Evolutionary conservation across 192 early-diverging fungal genomes (phyloP), one percentile per base, ranked within the genome.

Genomic region (Chytriomyces confervae): DNA sequence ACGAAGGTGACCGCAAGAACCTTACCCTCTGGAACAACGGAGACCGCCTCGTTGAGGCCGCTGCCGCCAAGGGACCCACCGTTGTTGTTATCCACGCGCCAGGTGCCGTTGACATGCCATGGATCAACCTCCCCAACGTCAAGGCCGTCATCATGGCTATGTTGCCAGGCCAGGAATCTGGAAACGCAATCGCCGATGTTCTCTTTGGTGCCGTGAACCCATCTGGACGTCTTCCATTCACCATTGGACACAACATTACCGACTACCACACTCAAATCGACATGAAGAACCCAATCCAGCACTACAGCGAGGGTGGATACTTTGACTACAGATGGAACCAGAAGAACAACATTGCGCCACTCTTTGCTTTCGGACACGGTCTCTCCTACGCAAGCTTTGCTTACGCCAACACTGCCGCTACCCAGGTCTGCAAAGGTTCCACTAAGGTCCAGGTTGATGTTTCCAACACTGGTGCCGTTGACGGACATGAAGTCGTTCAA

Each of bases 151-250:
- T 92, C 64, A 83, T 79, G 48, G 84, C 91, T 48, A 78, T 81
- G 49, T 72, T 92, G 48, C 90, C 90, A 23, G 91, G 91, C 47
- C 88, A 92, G 79, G 91, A 93, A 76, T 80, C 86, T 53, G 91
- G 91, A 57, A 89, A 92, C 65, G 77, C 89, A 23, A 69, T 92
- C 62, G 91, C 91, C 51, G 90, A 92, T 68, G 84, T 92, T 23
- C 76, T 92, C 4, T 92, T 91, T 75, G 90, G 91, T 27, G 76
- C 87, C 53, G 84, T 91, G 61, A 92, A 90, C 71, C 91, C 91
- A 9, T 87, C 86, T 50, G 90, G 90, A 24, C 77, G 88, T 24
- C 82, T 92, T 16, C 91, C 91, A 24, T 92, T 91, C 76, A 92
- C 89, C 43, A 88, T 92, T 77, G 78, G 48, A 43, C 79, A 82